phyloP scores from a whole-genome alignment of 2,329 filamentous ascomycete species.

The Cladorrhinum sp. region DNA sequence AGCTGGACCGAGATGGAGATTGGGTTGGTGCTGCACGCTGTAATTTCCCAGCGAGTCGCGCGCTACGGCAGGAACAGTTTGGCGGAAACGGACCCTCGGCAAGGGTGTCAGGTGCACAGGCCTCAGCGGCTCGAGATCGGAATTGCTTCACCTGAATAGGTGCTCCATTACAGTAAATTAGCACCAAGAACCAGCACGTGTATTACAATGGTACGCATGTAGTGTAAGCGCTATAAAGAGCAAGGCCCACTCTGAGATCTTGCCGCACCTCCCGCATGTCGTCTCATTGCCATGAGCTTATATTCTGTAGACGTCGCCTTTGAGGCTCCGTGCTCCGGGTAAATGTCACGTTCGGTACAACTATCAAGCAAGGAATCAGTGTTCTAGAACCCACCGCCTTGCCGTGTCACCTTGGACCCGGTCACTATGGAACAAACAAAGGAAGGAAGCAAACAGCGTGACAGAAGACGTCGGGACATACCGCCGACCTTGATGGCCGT shows the following conservation, averaged over 20 bases:
- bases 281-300: background rate
- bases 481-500: too few relatives aligned
- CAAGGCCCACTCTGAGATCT: background rate
- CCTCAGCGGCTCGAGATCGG: background rate
- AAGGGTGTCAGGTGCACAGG: conserved; percentile 6
- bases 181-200: background rate
- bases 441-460: background rate
- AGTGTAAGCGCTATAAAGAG: too few relatives aligned
- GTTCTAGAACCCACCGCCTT: conserved; percentile 17
- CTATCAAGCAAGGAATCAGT: too few relatives aligned
- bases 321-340: conserved; percentile 15
- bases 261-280: background rate
- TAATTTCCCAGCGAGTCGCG: conserved; percentile 28
- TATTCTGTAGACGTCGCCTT: conserved; percentile 5
- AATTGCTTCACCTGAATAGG: conserved; percentile 3
- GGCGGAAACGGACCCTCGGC: conserved; percentile 6
- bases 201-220: background rate
- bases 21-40: conserved; percentile 14
- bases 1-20: conserved; percentile 11
- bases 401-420: conserved; percentile 9
- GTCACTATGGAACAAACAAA: background rate
- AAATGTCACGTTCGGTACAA: conserved; percentile 7
- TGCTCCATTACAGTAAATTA: background rate
- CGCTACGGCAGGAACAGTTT: conserved; percentile 26
- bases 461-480: background rate